Base-by-base conservation (phyloP, 2,329 filamentous ascomycete species). In the Clarireedia sp. region DNA sequence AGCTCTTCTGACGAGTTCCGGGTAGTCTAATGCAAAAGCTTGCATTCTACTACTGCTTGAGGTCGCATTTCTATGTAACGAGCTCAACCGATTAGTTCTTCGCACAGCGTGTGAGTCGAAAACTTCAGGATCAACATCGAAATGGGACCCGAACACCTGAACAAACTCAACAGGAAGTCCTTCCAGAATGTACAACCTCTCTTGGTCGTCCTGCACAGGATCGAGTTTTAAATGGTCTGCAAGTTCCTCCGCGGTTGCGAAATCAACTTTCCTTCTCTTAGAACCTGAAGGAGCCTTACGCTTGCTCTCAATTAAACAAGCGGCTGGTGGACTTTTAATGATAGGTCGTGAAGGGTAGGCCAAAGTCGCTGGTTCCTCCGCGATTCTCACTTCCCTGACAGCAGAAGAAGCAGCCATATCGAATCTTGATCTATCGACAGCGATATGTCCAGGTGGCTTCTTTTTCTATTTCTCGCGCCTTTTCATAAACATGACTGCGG, bases 51-150 rank as follows among this genome's bases (percentile, higher is more conserved):
- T 19, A 9, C 14, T 17, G 19, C 36, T 8, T 2, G 23, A 23
- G 26, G 29, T 4, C 26, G 2, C 45, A 9, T 14, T 5, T 43
- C n/a, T 48, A 29, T 10, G 16, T 21, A 36, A 9, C 6, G 21
- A 23, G 19, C 24, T 41, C 37, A 54, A 54, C 17, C 21, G 51
- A 9, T n/a, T 16, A 23, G 23, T 48, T 38, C 19, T 48, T 40
- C 51, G 37, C 44, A 33, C 41, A 3, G 23, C 44, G 40, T 54
- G 44, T 1, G 36, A 54, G 33, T 48, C 44, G 40, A 48, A 54
- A 33, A 48, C 33, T 21, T 48, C 23, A 17, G 43, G 23, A 41
- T 54, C 44, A 2, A 48, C 9, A 40, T 48, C 21, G 37, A 48
- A 54, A 48, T 48, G 44, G 5, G 7, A 21, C 1, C 51, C 45